Evolutionary conservation across 192 early-diverging fungal genomes (phyloP), one percentile per base, ranked within the genome.

Genomic region (Linnemannia exigua): DNA sequence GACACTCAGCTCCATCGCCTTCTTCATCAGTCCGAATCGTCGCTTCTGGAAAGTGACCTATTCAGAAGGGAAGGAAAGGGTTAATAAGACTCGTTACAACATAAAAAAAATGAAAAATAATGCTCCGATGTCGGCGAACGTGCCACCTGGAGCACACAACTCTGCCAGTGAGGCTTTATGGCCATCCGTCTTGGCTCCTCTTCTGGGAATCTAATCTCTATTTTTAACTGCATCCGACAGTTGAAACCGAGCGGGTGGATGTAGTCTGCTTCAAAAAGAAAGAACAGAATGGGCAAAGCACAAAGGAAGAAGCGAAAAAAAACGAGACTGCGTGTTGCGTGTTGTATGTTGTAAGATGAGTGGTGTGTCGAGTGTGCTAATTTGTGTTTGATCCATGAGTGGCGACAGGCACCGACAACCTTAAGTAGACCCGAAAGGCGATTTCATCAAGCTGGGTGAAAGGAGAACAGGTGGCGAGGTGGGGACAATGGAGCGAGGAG

Each of bases 41-140:
- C 98, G 90, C 90, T 99, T 99, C 68, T 96, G 90, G 88, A 99
- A 98, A 19, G 98, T 99, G 61, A 95, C 95, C 95, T 96, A 81
- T 12, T 19, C 66, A 58, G 22, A 75, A 22, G 0, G 20, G 20
- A 70, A 37, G 12, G 36, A 37, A 41, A 41, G 28, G 67, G 58
- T 61, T 8, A 36, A 38, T 11, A 51, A 8, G 15, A 15, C 72
- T 54, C 28, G 31, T 36, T 74, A 16, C 20, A 20, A 70, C 14
- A 70, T 8, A 16, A 28, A 50, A 1, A 38, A 70, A 68, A 17
- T 68, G 31, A 68, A 48, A 47, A 41, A 48, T 15, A 12, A 44
- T 33, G 46, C n/a, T 31, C 70, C 20, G 38, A 44, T 47, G 67
- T 58, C 54, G 7, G 58, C 58, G 58, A 63, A 63, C 58, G 58